A percentile compares a stretch with the other conserved stretches of the same genome.
phyloP scores from a whole-genome alignment of 208 protist genomes.

The Trypanosoma conorhini region DNA sequence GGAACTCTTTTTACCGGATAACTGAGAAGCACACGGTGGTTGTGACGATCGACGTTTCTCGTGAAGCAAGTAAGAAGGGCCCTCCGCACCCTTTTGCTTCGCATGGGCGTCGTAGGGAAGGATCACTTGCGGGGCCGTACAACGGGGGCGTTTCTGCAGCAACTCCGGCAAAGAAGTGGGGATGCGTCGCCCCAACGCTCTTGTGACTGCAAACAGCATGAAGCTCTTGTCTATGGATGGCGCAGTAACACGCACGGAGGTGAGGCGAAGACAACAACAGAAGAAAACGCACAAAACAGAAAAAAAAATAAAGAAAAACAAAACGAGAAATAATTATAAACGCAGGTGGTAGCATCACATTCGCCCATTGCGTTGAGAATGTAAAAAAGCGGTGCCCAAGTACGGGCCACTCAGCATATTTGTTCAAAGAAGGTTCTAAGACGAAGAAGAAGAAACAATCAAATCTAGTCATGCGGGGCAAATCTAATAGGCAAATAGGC shows the following conservation, averaged over 20 bases:
- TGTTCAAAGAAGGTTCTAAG: neutral
- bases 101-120: neutral
- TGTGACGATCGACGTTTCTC: conserved; percentile 10
- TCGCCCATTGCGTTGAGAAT: neutral
- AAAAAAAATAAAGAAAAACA: conserved; percentile 15
- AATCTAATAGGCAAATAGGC: neutral
- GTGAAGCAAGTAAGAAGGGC: neutral
- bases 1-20: neutral
- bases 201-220: neutral
- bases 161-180: neutral
- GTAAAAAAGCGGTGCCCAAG: neutral
- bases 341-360: neutral
- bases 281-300: conserved; percentile 10
- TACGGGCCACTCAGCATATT: neutral
- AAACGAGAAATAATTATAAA: conserved; percentile 3
- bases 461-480: conserved; percentile 5
- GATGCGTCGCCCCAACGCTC: neutral
- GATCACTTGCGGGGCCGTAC: neutral
- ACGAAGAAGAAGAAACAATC: conserved; percentile 19
- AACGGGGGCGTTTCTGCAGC: neutral
- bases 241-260: no score
- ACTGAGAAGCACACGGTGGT: neutral
- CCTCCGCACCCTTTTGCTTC: neutral
- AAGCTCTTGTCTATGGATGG: neutral
- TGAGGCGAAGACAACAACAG: conserved; percentile 9